Evolutionary conservation across 306 rosid genomes (phyloP), one percentile per base, ranked within the genome.

Genomic region (Fragaria ananassa): DNA sequence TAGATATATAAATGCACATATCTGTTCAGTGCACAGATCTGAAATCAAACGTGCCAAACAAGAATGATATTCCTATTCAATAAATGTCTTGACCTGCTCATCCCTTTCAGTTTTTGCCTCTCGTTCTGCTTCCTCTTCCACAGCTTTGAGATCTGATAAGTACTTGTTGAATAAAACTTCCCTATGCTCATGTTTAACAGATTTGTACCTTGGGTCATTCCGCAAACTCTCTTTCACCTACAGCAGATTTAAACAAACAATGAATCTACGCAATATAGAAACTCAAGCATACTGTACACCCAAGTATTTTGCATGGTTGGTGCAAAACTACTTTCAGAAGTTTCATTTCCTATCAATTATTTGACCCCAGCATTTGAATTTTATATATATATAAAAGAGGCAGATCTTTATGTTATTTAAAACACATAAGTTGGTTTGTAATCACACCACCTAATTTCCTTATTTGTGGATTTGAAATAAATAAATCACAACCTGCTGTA

Each of bases 181-280:
- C 81, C 97, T 90, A 63, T 92, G 96, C 84, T 95, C 99, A 45
- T 90, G 99, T 78, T 84, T 86, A 74, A 89, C 89, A 78, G 91
- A 83, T 87, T 76, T 90, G 88, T 95, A 95, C 75, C 97, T 89
- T 74, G 89, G 88, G 62, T 95, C 99, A 75, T 88, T 87, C 80
- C 97, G 87, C 65, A 95, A 80, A 83, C 83, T 88, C 69, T 92
- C 97, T 81, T 92, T 95, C 73, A 95, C 92, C 99, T 95, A 80
- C 71, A 85, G 35, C 68, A 84, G 71, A 13, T 60, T 75, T 76
- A 72, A 85, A 49, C 73, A 87, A n/a, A 81, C 69, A 70, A 21
- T 8, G 23, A 56, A 70, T 29, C 10, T 19, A 31, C 13, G 42
- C 1, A 37, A 37, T 57, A 25, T 39, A 42, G 29, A 57, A 39